These are phyloP conservation scores for Capsicum baccatum DNA, from an alignment of 257 asterid species.

Conservation along the genomic window DNA sequence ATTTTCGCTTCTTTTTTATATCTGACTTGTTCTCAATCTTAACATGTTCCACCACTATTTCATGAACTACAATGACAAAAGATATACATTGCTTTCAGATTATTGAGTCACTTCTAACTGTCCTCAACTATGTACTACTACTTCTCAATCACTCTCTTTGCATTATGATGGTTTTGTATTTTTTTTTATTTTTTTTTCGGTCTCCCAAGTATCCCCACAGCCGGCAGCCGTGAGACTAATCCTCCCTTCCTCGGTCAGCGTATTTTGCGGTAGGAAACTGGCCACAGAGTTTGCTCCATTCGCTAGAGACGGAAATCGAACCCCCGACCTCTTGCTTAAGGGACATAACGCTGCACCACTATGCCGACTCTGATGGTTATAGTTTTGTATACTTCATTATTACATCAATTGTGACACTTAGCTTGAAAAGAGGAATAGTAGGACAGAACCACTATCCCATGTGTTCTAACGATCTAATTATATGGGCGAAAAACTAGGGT, in stretches of 20 bases:
- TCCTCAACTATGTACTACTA: background rate
- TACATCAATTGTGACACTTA: background rate
- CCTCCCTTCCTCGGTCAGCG: no score
- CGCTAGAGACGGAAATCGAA: no score
- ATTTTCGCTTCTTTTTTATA: background rate
- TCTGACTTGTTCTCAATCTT: background rate
- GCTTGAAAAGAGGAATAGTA: background rate
- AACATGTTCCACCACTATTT: background rate
- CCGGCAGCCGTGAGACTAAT: no score
- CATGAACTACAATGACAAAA: slow-evolving; percentile 9
- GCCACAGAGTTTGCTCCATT: no score
- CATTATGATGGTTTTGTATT: background rate
- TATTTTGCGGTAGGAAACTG: no score
- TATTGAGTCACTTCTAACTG: slow-evolving; percentile 25
- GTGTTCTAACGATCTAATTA: background rate
- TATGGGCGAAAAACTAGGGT: background rate
- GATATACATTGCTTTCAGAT: background rate
- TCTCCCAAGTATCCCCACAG: no score
- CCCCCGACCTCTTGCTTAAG: no score
- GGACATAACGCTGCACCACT: no score
- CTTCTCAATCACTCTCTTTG: background rate
- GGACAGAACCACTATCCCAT: background rate
- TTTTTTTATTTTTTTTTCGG: no score
- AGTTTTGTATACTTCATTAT: background rate
- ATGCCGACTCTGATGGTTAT: no score